Conservation (phyloP, 495 filamentous ascomycete genomes). For the Antarctomyces pellizariae region DNA sequence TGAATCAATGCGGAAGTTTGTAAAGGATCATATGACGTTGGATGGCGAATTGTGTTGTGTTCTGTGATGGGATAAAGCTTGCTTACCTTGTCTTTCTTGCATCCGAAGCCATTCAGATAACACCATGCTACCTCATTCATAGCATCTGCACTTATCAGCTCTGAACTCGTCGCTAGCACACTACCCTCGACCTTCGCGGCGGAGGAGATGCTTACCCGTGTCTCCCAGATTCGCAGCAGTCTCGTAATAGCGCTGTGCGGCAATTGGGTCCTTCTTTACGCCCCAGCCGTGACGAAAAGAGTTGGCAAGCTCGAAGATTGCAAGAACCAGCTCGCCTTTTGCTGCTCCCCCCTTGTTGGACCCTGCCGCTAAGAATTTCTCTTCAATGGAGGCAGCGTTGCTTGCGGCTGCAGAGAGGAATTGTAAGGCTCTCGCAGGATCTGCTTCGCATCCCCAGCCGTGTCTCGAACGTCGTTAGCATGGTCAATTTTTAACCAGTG, state of each 20-base stretch:
- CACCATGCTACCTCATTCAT: slow-evolving; percentile 97
- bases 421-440: slow-evolving; percentile 48
- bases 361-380: slow-evolving; percentile 57
- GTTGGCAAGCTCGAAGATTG: slow-evolving; percentile 88
- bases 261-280: slow-evolving; percentile 64
- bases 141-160: slow-evolving; percentile 33
- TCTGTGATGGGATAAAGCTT: not conserved
- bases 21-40: too few species aligned
- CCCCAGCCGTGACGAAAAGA: slow-evolving; percentile 96
- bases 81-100: slow-evolving; percentile 92
- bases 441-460: slow-evolving; percentile 67
- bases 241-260: slow-evolving; percentile 88
- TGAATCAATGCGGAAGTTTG: slow-evolving; percentile 11
- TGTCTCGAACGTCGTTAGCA: slow-evolving; percentile 35
- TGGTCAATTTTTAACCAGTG: too few species aligned
- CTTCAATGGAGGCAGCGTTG: slow-evolving; percentile 71
- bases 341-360: slow-evolving; percentile 83
- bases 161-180: not conserved
- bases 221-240: slow-evolving; percentile 91
- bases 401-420: slow-evolving; percentile 80
- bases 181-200: not conserved
- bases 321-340: slow-evolving; percentile 93
- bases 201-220: slow-evolving; percentile 25
- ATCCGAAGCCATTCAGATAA: slow-evolving; percentile 82
- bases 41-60: too few species aligned